Conservation (phyloP, 768 basidiomycete genomes). For the Suillus americanus region DNA sequence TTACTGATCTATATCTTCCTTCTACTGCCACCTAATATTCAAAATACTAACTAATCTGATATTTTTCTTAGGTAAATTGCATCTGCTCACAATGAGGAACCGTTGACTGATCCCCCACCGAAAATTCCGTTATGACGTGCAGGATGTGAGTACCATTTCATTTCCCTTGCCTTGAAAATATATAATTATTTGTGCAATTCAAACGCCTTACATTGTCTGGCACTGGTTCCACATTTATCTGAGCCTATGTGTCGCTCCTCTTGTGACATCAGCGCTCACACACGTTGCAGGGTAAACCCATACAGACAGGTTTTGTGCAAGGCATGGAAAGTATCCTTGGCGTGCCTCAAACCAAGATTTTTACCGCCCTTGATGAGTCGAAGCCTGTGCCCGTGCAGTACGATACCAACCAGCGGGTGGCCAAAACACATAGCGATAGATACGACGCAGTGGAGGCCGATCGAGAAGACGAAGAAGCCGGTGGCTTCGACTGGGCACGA, state of each 20-base stretch:
- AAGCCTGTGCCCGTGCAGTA: slow-evolving; percentile 7
- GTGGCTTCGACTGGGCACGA: slow-evolving; percentile 49
- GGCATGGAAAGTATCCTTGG: slow-evolving; percentile 84
- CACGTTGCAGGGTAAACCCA: slow-evolving; percentile 47
- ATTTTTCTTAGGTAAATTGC: slow-evolving; percentile 7
- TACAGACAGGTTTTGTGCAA: slow-evolving; percentile 77
- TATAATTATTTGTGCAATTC: slow-evolving; percentile 66
- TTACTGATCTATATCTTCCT: slow-evolving; percentile 20
- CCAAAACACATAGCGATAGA: slow-evolving; percentile 21
- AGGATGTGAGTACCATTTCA: slow-evolving; percentile 40
- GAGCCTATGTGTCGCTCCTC: slow-evolving; percentile 27
- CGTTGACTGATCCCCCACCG: background rate
- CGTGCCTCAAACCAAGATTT: slow-evolving; percentile 36
- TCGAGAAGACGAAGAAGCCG: slow-evolving; percentile 53
- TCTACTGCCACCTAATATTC: background rate
- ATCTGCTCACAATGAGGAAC: background rate
- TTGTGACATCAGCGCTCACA: slow-evolving; percentile 12
- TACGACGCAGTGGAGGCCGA: slow-evolving; percentile 63
- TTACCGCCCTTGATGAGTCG: slow-evolving; percentile 5
- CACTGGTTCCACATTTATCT: slow-evolving; percentile 70
- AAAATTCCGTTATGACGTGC: background rate
- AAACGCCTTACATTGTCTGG: slow-evolving; percentile 61
- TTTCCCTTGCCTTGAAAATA: slow-evolving; percentile 39
- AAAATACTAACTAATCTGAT: slow-evolving; percentile 1
- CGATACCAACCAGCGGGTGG: slow-evolving; percentile 4